These are phyloP conservation scores for Chlorella sp. DNA, from an alignment of 139 green algal genomes.

Conservation along the genomic window DNA sequence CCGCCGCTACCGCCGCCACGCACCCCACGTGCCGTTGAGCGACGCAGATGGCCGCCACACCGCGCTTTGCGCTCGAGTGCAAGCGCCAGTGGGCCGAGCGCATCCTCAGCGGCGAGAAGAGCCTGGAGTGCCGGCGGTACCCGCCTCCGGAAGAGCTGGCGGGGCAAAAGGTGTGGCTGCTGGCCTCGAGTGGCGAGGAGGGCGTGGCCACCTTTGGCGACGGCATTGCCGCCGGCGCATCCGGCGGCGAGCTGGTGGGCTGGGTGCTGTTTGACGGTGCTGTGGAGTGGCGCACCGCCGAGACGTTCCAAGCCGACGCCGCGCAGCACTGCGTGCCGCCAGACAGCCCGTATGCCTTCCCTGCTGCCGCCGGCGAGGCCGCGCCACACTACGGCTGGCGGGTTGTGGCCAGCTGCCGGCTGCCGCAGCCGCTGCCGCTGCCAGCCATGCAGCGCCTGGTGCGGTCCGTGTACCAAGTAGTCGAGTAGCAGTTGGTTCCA, in stretches of 20 bases:
- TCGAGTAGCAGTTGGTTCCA: not conserved
- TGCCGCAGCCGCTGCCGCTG: not conserved
- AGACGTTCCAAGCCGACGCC: not conserved
- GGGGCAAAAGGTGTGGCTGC: not conserved
- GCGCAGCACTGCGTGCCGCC: not conserved
- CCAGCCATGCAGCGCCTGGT: not conserved
- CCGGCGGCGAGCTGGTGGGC: not conserved
- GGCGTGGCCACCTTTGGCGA: constrained; percentile 16
- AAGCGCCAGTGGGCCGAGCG: no score
- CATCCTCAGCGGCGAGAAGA: not conserved
- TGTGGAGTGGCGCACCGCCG: not conserved
- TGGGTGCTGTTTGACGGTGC: constrained; percentile 24
- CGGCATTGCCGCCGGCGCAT: not conserved
- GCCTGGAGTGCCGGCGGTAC: not conserved
- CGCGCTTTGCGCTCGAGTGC: no score
- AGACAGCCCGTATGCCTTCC: constrained; percentile 3
- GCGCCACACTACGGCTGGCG: not conserved
- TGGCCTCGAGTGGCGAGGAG: not conserved
- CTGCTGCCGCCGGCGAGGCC: not conserved
- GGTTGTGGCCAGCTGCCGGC: not conserved
- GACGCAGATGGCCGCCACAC: no score
- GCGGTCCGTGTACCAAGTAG: not conserved
- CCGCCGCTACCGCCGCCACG: no score
- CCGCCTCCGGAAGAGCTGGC: constrained; percentile 3
- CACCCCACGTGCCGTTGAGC: no score